A percentile compares a stretch with the other conserved stretches of the same genome.
phyloP scores from a whole-genome alignment of 1,284 basidiomycete genomes.

The Termitomyces sp. region DNA sequence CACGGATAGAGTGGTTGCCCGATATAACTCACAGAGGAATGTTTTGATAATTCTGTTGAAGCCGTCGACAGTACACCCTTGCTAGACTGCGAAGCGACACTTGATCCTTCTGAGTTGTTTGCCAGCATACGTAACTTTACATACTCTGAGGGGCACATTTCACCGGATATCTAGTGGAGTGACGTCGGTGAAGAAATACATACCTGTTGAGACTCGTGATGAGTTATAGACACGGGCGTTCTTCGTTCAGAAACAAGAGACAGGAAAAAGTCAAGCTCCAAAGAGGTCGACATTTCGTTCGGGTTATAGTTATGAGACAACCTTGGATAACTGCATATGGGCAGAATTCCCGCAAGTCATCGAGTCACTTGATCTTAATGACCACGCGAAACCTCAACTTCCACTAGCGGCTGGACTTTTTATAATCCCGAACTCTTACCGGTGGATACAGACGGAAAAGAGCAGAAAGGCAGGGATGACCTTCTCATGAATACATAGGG shows the following conservation, averaged over 20 bases:
- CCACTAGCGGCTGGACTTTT: conserved; percentile 2
- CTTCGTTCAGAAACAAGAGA: background rate
- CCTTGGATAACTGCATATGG: conserved; percentile 22
- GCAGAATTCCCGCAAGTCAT: conserved; percentile 11
- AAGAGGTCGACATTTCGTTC: background rate
- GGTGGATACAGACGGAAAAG: conserved; percentile 2
- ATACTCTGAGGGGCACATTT: background rate
- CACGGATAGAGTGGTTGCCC: background rate
- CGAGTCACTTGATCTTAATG: conserved; percentile 28
- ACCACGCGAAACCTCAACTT: conserved; percentile 14
- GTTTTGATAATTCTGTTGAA: background rate
- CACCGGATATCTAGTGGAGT: background rate
- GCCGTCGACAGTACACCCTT: background rate
- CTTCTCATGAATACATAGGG: background rate
- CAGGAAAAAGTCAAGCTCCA: background rate
- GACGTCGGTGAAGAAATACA: background rate
- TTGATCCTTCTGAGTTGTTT: conserved; percentile 3
- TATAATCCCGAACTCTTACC: conserved; percentile 12
- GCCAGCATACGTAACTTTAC: background rate
- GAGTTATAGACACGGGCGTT: background rate
- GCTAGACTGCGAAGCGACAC: background rate
- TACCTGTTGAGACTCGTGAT: conserved; percentile 8
- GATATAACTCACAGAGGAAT: background rate
- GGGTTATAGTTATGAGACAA: conserved; percentile 25
- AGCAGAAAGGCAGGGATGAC: conserved; percentile 1